phyloP scores from a whole-genome alignment of 2,329 filamentous ascomycete species.

The Ophiosphaerella narmari region DNA sequence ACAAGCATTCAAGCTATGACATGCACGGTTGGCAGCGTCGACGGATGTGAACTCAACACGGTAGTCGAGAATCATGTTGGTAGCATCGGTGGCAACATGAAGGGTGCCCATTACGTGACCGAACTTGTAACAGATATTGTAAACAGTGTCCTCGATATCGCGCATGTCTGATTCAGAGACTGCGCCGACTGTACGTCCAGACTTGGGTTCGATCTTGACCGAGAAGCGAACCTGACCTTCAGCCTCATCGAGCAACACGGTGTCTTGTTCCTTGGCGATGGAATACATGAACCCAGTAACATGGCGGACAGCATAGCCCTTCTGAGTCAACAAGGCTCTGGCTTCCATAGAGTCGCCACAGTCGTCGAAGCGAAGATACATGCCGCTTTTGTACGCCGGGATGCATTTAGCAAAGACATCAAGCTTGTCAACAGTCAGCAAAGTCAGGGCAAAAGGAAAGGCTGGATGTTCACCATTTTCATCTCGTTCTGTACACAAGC shows the following conservation, averaged over 20 bases:
- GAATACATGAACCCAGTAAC: slow-evolving; percentile 31
- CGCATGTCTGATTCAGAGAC: slow-evolving; percentile 20
- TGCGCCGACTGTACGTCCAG: slow-evolving; percentile 11
- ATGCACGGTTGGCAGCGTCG: slow-evolving; percentile 32
- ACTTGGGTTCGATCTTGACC: slow-evolving; percentile 21
- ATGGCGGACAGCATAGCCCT: slow-evolving; percentile 25
- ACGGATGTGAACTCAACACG: slow-evolving; percentile 40
- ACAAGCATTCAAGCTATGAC: slow-evolving; percentile 20
- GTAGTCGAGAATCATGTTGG: slow-evolving; percentile 23
- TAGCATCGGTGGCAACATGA: slow-evolving; percentile 22
- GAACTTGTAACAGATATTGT: slow-evolving; percentile 19
- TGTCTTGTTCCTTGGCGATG: slow-evolving; percentile 31
- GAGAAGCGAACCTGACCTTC: slow-evolving; percentile 40
- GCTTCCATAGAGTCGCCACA: slow-evolving; percentile 41
- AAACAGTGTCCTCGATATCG: slow-evolving; percentile 15
- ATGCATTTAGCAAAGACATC: slow-evolving; percentile 27
- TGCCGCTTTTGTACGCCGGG: slow-evolving; percentile 25
- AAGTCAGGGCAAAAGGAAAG: not conserved
- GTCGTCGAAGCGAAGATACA: slow-evolving; percentile 47
- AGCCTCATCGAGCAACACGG: slow-evolving; percentile 26
- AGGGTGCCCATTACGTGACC: slow-evolving; percentile 23
- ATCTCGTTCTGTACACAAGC: slow-evolving; percentile 31
- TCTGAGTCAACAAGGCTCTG: slow-evolving; percentile 26
- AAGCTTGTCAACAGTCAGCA: slow-evolving; percentile 31
- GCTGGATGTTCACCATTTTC: slow-evolving; percentile 30